These are phyloP conservation scores for Huiozyma sinensis DNA, from an alignment of 805 yeast species.

Conservation along the genomic window DNA sequence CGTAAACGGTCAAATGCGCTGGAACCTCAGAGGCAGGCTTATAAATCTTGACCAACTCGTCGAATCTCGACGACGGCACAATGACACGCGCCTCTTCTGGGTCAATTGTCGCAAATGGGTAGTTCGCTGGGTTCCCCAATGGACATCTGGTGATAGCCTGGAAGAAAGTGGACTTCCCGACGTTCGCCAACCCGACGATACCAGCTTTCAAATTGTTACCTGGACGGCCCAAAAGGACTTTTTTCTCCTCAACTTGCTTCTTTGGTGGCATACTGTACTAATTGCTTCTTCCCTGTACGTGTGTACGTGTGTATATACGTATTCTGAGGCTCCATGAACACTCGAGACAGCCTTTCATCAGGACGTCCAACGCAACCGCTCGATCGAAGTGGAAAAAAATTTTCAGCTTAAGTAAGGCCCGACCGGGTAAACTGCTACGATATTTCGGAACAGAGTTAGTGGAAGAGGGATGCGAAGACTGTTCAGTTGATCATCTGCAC, in stretches of 20 bases:
- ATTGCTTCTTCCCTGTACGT: neutral
- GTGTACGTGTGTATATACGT: neutral
- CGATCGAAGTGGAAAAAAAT: neutral
- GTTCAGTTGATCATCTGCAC: too few species aligned
- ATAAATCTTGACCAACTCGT: slow-evolving; percentile 62
- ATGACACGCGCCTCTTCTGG: slow-evolving; percentile 96
- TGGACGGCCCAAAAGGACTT: slow-evolving; percentile 75
- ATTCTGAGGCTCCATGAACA: neutral
- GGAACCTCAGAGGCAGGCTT: slow-evolving; percentile 81
- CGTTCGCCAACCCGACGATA: slow-evolving; percentile 73
- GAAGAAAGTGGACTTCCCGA: slow-evolving; percentile 72
- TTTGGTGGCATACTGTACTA: slow-evolving; percentile 28
- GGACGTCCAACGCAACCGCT: neutral
- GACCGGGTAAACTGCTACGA: neutral
- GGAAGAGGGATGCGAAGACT: too few species aligned
- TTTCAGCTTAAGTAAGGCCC: neutral
- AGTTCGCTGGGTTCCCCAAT: slow-evolving; percentile 65
- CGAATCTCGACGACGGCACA: slow-evolving; percentile 86
- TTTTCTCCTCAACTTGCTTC: slow-evolving; percentile 41
- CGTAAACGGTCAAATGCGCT: slow-evolving; percentile 85
- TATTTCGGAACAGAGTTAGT: too few species aligned
- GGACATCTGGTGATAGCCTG: slow-evolving; percentile 68
- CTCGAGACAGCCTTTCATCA: too few species aligned
- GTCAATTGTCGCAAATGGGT: slow-evolving; percentile 82
- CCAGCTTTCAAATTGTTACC: slow-evolving; percentile 49